phyloP scores from a whole-genome alignment of 2,329 filamentous ascomycete species.

The Colletotrichum chlorophyti region DNA sequence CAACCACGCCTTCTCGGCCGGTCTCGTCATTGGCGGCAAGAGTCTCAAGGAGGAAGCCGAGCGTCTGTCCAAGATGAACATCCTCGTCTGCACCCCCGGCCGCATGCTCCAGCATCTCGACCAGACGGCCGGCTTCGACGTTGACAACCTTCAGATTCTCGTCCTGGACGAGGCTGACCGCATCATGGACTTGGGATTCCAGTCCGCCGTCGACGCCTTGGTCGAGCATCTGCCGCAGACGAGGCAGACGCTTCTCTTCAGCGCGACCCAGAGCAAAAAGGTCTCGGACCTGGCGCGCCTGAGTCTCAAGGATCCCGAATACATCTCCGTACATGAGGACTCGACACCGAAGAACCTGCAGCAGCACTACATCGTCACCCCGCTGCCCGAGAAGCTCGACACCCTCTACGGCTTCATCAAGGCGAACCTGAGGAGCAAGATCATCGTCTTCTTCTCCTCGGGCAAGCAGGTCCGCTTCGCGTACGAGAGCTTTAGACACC shows the following conservation, averaged over 20 bases:
- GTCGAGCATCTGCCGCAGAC: constrained; percentile 86
- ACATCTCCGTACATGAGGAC: constrained; percentile 90
- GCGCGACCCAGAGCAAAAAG: constrained; percentile 93
- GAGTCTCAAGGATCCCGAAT: constrained; percentile 89
- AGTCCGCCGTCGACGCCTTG: constrained; percentile 87
- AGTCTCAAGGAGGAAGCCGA: constrained; percentile 86
- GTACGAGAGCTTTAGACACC: constrained; percentile 89
- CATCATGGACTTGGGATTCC: constrained; percentile 98
- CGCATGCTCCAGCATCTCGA: constrained; percentile 95
- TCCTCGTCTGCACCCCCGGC: constrained; percentile 92
- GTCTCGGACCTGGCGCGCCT: constrained; percentile 91
- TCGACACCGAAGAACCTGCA: constrained; percentile 86
- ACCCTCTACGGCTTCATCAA: constrained; percentile 93
- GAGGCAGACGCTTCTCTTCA: constrained; percentile 93
- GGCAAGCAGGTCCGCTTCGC: constrained; percentile 97
- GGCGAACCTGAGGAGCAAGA: constrained; percentile 89
- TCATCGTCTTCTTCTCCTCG: constrained; percentile 92
- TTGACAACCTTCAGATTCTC: constrained; percentile 89
- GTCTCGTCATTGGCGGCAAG: constrained; percentile 93
- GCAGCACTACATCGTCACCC: constrained; percentile 89
- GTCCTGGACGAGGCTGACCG: constrained; percentile 96
- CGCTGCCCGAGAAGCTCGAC: constrained; percentile 87
- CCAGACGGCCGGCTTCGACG: constrained; percentile 88
- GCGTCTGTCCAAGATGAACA: constrained; percentile 90
- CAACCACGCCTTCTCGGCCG: constrained; percentile 89